A percentile compares a stretch with the other conserved stretches of the same genome.
These are phyloP conservation scores for Circinella minor DNA, from an alignment of 371 early-diverging fungal species.

Conservation along the genomic window DNA sequence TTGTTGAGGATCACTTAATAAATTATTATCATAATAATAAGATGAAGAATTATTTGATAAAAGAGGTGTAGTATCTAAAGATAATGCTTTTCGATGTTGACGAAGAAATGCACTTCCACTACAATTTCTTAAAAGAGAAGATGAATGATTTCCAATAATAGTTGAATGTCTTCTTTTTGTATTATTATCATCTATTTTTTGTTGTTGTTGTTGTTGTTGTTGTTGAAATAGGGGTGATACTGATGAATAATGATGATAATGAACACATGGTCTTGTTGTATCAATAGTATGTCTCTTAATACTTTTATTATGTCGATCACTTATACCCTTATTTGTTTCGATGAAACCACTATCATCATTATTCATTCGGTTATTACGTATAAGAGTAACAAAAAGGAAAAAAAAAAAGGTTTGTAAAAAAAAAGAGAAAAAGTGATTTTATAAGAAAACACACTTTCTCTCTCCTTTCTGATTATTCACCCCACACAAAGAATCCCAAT, in stretches of 20 bases:
- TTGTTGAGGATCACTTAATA: not conserved
- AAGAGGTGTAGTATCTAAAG: constrained; percentile 19
- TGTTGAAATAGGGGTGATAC: not conserved
- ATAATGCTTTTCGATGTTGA: constrained; percentile 13
- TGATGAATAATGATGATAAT: not conserved
- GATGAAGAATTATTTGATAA: not conserved
- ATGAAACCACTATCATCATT: not conserved
- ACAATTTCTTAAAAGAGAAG: not conserved
- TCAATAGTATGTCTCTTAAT: not conserved
- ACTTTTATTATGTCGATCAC: not conserved
- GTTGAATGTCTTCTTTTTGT: constrained; percentile 12
- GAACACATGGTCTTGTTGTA: not conserved
- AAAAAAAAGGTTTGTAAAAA: not conserved
- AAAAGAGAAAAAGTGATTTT: not conserved
- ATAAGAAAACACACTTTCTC: too few species aligned
- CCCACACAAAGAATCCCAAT: too few species aligned
- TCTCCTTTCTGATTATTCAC: too few species aligned
- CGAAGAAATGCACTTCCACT: constrained; percentile 2
- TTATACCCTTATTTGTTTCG: not conserved
- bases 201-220: not conserved
- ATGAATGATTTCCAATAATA: not conserved
- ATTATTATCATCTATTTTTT: too few species aligned
- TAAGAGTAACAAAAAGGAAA: not conserved
- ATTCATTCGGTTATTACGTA: not conserved
- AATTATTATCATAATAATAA: not conserved